Percentiles rank a stretch among this genome's conserved stretches.
phyloP scores from a whole-genome alignment of 768 basidiomycete genomes.

The Russula foetens region DNA sequence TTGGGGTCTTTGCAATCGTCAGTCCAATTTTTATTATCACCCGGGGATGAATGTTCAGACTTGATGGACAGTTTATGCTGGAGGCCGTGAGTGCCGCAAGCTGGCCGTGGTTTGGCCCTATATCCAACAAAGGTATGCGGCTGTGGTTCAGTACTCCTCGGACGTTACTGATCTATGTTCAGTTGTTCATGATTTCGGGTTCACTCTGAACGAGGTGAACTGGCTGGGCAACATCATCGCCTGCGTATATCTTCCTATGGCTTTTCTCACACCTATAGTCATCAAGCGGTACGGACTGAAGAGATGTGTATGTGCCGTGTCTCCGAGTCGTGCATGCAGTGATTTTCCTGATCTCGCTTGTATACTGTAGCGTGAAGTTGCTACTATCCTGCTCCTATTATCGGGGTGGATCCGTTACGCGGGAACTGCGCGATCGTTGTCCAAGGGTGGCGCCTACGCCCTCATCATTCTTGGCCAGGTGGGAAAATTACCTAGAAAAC shows the following conservation, averaged over 20 bases:
- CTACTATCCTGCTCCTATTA: constrained; percentile 44
- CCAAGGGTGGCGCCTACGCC: constrained; percentile 45
- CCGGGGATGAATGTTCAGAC: background rate
- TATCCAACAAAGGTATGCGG: constrained; percentile 53
- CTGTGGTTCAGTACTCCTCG: background rate
- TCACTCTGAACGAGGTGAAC: constrained; percentile 64
- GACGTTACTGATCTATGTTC: background rate
- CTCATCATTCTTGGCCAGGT: constrained; percentile 71
- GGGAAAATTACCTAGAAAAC: constrained; percentile 1
- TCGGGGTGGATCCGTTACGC: constrained; percentile 75
- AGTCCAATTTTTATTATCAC: constrained; percentile 18
- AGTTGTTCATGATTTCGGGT: constrained; percentile 59
- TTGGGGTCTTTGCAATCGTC: constrained; percentile 52
- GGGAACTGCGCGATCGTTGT: constrained; percentile 50
- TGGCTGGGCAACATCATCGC: constrained; percentile 75
- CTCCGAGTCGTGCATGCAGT: background rate
- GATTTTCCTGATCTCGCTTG: background rate
- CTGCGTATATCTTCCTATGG: constrained; percentile 53
- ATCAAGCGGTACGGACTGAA: constrained; percentile 53
- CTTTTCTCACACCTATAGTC: constrained; percentile 50
- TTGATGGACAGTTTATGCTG: constrained; percentile 42
- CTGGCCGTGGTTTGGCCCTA: constrained; percentile 83
- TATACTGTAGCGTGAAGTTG: constrained; percentile 67
- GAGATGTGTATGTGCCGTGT: constrained; percentile 44
- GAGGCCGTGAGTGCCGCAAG: constrained; percentile 53